phyloP scores from a whole-genome alignment of 148 eudicot species.

The Agrostemma githago region DNA sequence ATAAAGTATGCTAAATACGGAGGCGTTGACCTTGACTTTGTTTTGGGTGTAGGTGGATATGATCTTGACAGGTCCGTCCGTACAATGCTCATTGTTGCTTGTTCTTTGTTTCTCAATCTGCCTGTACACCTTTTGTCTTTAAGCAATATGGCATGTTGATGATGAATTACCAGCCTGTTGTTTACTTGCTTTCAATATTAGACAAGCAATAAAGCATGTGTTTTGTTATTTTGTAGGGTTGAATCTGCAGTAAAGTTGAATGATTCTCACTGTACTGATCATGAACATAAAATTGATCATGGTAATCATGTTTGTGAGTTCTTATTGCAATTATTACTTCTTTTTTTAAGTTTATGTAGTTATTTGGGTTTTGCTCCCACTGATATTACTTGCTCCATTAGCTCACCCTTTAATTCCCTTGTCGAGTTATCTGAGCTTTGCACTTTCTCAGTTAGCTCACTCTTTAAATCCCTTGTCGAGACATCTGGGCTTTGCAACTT shows the following conservation, averaged over 20 bases:
- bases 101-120: not conserved
- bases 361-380: not conserved
- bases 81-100: not conserved
- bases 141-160: not conserved
- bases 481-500: not conserved
- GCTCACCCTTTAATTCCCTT: not conserved
- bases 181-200: not conserved
- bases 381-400: not conserved
- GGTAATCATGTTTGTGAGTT: constrained; percentile 29
- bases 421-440: not conserved
- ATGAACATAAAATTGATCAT: constrained; percentile 46
- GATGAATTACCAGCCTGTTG: not conserved
- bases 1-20: constrained; percentile 70
- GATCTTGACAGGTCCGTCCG: constrained; percentile 84
- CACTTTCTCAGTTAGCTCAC: not conserved
- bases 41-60: constrained; percentile 92
- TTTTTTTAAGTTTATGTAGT: not conserved
- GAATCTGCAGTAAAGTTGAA: constrained; percentile 58
- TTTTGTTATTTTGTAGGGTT: constrained; percentile 47
- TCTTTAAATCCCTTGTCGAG: not conserved
- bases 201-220: constrained; percentile 11
- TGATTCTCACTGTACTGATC: constrained; percentile 38
- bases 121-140: not conserved
- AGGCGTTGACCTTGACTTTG: constrained; percentile 79
- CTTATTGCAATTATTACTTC: not conserved